A percentile compares a stretch with the other conserved stretches of the same genome.
Conservation (phyloP, 2,329 filamentous ascomycete species). For the Magnaporthiopsis incrustans region DNA sequence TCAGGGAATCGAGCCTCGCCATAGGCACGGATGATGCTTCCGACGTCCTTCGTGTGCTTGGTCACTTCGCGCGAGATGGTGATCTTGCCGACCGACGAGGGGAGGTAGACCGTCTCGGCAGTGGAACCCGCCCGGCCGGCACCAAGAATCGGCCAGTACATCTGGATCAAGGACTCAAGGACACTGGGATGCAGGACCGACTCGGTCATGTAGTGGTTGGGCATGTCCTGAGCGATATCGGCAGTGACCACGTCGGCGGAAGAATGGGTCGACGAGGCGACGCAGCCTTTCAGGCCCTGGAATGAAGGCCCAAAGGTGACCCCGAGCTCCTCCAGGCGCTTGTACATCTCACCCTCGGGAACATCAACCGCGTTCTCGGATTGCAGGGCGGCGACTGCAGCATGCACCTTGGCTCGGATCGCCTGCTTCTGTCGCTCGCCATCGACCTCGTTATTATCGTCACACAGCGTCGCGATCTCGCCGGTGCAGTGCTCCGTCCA, state of each 20-base stretch:
- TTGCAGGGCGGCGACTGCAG: conserved; percentile 20
- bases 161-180: conserved; percentile 31
- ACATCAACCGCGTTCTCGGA: conserved; percentile 22
- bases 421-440: conserved; percentile 23
- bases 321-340: conserved; percentile 34
- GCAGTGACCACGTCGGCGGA: conserved; percentile 25
- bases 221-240: conserved; percentile 31
- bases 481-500: conserved; percentile 54
- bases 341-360: conserved; percentile 33
- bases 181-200: conserved; percentile 29
- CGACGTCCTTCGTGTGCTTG: conserved; percentile 18
- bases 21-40: conserved; percentile 25
- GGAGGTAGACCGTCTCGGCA: conserved; percentile 33
- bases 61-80: conserved; percentile 26
- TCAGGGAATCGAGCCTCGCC: conserved; percentile 25
- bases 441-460: conserved; percentile 32
- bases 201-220: conserved; percentile 24
- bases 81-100: conserved; percentile 31
- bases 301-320: conserved; percentile 44
- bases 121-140: conserved; percentile 17
- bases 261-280: conserved; percentile 25
- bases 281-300: conserved; percentile 39
- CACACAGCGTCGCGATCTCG: conserved; percentile 32
- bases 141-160: conserved; percentile 31
- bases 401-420: conserved; percentile 20